These are phyloP conservation scores for Crepidotus variabilis DNA, from an alignment of 768 basidiomycete species.

Conservation along the genomic window DNA sequence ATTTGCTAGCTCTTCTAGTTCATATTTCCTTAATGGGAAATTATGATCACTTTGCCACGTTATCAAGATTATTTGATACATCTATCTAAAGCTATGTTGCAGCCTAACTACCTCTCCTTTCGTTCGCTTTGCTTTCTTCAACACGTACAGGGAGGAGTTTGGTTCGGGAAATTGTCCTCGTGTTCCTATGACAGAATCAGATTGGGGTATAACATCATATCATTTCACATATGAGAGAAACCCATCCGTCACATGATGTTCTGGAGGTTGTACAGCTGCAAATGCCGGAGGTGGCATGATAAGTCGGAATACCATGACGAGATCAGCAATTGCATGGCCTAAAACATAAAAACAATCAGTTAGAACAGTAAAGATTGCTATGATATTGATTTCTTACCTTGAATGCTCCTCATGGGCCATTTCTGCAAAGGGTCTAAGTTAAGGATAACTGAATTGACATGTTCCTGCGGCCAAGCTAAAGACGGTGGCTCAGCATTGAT, in stretches of 20 bases:
- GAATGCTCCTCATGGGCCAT: constrained; percentile 17
- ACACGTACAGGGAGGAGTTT: constrained; percentile 17
- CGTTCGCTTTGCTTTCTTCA: constrained; percentile 14
- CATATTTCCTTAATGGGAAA: too few relatives aligned
- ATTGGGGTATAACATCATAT: constrained; percentile 20
- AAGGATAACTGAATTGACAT: constrained; percentile 1
- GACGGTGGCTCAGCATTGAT: constrained; percentile 19
- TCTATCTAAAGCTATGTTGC: too few relatives aligned
- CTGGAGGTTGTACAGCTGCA: background rate
- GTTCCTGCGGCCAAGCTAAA: constrained; percentile 3
- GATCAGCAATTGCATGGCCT: constrained; percentile 14
- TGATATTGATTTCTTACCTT: constrained; percentile 8
- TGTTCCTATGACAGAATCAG: background rate
- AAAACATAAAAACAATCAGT: background rate
- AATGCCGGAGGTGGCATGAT: background rate
- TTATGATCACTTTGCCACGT: too few relatives aligned
- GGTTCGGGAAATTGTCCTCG: constrained; percentile 16
- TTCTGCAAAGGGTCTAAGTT: constrained; percentile 1
- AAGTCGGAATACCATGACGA: constrained; percentile 8
- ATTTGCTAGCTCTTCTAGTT: too few relatives aligned
- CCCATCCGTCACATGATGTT: constrained; percentile 1
- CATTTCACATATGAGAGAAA: constrained; percentile 23
- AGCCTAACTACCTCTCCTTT: constrained; percentile 16
- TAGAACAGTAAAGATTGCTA: too few relatives aligned
- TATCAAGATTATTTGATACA: too few relatives aligned